Conservation (phyloP, 805 yeast species). For the Lipomyces orientalis region DNA sequence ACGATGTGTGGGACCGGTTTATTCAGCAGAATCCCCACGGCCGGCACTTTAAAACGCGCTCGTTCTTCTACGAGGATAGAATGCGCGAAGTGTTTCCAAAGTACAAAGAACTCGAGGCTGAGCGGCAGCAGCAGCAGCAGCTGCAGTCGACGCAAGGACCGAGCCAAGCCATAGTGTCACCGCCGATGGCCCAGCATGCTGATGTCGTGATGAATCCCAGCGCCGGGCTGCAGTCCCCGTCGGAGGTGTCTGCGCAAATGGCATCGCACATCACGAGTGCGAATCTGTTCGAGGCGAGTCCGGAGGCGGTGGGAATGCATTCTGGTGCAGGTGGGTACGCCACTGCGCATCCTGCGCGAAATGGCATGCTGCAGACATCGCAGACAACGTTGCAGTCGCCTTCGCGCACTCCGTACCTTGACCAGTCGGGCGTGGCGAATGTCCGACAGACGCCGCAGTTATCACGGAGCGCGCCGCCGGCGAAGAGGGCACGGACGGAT, state of each 20-base stretch:
- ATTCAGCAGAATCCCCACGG: constrained; percentile 17
- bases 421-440: background rate
- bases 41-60: constrained; percentile 12
- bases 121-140: background rate
- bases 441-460: background rate
- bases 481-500: background rate
- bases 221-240: background rate
- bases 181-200: constrained; percentile 4
- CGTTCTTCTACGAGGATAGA: constrained; percentile 22
- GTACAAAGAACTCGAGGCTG: background rate
- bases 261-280: background rate
- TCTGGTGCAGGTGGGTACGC: background rate
- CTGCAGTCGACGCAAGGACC: background rate
- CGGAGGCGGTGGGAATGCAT: constrained; percentile 2
- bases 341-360: background rate
- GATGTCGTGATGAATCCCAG: background rate
- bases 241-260: background rate
- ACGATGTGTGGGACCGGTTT: constrained; percentile 22
- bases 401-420: background rate
- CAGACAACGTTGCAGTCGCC: background rate
- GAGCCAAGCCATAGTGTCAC: background rate
- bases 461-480: background rate
- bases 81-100: constrained; percentile 25
- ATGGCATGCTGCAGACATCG: background rate
- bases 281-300: constrained; percentile 2